Conservation (phyloP, 225 moss, liverwort and hornwort genomes). For the Lunularia cruciata region DNA sequence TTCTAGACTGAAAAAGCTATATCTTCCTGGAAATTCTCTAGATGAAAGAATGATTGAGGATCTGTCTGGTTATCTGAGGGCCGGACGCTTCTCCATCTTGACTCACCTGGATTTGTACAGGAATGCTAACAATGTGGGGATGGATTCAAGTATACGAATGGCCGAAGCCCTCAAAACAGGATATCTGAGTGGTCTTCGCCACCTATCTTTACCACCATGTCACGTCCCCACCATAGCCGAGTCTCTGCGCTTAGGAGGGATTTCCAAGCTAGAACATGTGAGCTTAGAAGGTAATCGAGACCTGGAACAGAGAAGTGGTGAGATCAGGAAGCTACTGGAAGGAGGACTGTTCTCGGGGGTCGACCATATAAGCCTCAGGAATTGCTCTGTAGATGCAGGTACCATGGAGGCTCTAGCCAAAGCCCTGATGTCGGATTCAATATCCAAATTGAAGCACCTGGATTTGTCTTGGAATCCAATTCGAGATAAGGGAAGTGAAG, state of each 20-base stretch:
- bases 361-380: not conserved
- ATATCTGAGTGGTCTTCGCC: not conserved
- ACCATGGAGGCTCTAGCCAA: not conserved
- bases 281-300: not conserved
- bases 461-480: conserved; percentile 10
- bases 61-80: not conserved
- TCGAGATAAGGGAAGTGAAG: not conserved
- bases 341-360: conserved; percentile 4
- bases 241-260: not conserved
- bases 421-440: not conserved
- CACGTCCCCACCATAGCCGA: not conserved
- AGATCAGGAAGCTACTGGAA: not conserved
- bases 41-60: not conserved
- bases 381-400: not conserved
- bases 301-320: not conserved
- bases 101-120: not conserved
- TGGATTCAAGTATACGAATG: not conserved
- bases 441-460: conserved; percentile 2
- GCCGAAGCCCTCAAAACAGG: not conserved
- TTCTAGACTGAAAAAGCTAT: not conserved
- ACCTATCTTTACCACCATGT: not conserved
- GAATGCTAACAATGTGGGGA: not conserved
- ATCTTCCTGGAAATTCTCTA: not conserved
- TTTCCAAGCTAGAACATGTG: conserved; percentile 1
- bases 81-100: not conserved